Conservation (phyloP, 352 stramenopile species). For the Phytophthora citrophthora region DNA sequence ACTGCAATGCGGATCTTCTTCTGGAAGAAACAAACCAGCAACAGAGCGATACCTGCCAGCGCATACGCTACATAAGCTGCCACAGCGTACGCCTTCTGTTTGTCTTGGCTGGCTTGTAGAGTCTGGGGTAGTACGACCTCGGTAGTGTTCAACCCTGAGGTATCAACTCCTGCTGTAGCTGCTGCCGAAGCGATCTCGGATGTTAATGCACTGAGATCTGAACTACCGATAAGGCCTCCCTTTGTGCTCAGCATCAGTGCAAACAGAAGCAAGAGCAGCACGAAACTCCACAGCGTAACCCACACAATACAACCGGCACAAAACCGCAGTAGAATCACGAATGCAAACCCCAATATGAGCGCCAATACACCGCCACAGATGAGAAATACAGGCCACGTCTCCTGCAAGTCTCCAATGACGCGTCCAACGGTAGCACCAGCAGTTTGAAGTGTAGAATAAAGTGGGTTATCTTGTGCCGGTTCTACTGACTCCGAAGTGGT, state of each 20-base stretch:
- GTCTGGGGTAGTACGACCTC: constrained; percentile 58
- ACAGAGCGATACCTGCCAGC: constrained; percentile 60
- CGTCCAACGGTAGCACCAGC: constrained; percentile 53
- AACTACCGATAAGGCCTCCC: constrained; percentile 64
- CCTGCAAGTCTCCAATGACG: constrained; percentile 73
- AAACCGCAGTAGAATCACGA: constrained; percentile 75
- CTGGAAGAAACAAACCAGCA: constrained; percentile 86
- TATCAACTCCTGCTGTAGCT: constrained; percentile 45
- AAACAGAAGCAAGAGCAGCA: constrained; percentile 71
- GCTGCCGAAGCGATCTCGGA: constrained; percentile 47
- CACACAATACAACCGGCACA: constrained; percentile 80
- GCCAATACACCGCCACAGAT: constrained; percentile 51
- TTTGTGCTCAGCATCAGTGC: constrained; percentile 81
- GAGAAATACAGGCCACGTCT: constrained; percentile 64
- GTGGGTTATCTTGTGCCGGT: constrained; percentile 70
- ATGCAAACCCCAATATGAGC: constrained; percentile 67
- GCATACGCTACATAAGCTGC: constrained; percentile 73
- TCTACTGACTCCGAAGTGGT: constrained; percentile 59
- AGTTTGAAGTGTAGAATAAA: constrained; percentile 76
- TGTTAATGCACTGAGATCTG: constrained; percentile 49
- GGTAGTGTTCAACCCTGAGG: constrained; percentile 10
- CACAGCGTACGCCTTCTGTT: constrained; percentile 62
- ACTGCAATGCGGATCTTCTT: constrained; percentile 83
- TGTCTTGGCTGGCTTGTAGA: constrained; percentile 59
- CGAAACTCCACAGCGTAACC: constrained; percentile 70